Percentiles rank a stretch among this genome's conserved stretches.
Conservation (phyloP, 495 filamentous ascomycete genomes). For the Neurospora sp. region DNA sequence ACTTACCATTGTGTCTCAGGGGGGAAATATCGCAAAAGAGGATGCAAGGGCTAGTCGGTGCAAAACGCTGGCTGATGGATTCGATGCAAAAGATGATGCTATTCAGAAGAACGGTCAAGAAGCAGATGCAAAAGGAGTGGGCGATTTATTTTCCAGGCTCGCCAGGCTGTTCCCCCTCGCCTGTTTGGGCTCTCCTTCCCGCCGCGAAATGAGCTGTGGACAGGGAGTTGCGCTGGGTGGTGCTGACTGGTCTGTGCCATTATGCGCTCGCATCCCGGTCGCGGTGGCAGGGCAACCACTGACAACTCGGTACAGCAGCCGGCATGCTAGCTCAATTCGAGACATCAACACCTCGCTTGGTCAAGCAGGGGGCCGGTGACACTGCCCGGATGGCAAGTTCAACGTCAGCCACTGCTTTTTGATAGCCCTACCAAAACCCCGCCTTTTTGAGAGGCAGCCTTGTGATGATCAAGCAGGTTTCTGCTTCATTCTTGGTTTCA, state of each 20-base stretch:
- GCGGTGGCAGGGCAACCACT: conserved; percentile 25
- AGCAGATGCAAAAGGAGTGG: conserved; percentile 6
- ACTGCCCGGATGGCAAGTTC: neutral
- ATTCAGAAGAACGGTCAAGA: conserved; percentile 10
- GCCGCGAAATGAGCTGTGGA: conserved; percentile 16
- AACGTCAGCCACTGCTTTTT: neutral
- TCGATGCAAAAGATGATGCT: conserved; percentile 6
- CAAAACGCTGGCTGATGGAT: neutral
- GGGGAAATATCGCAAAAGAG: conserved; percentile 4
- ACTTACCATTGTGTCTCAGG: conserved; percentile 20
- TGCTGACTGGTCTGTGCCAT: conserved; percentile 13
- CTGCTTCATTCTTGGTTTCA: neutral
- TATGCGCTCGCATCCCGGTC: neutral
- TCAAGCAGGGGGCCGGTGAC: neutral
- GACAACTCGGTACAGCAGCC: conserved; percentile 8
- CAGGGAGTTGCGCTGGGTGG: conserved; percentile 10
- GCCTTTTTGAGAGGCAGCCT: neutral
- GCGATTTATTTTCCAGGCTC: conserved; percentile 1
- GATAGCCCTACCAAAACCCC: neutral
- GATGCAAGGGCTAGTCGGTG: neutral
- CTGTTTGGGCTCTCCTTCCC: neutral
- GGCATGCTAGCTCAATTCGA: neutral
- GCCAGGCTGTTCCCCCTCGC: neutral
- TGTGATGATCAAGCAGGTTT: neutral
- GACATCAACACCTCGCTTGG: neutral